Base-by-base conservation (phyloP, 2,329 filamentous ascomycete genomes). In the Endoconidiophora laricicola region DNA sequence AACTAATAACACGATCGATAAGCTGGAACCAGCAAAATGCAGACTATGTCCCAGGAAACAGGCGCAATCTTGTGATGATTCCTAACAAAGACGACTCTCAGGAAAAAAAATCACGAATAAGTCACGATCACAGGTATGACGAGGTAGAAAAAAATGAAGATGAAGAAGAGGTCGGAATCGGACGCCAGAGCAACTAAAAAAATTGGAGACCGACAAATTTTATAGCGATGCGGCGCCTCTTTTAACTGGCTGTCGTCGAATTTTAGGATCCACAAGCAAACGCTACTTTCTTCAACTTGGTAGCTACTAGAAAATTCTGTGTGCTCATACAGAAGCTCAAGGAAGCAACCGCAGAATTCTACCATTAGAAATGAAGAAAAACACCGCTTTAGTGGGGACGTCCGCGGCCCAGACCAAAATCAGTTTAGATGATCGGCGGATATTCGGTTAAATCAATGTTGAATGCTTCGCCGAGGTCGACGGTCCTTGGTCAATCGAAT, bases 1-100 rank as follows among this genome's bases (percentile, higher is more conserved):
- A 57, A 55, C 54, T 59, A 60, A 55, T 58, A 59, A 60, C 58
- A 57, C 59, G 57, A 58, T 57, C 58, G 58, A 60, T 57, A 57
- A 50, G 33, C 12, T 33, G 45, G 37, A 43, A 49, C 46, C 38
- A 43, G 46, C 51, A 53, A 48, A 37, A 16, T 37, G 33, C n/a
- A 41, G 47, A 40, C 39, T 47, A 50, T 48, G 45, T 37, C 33
- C 37, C 36, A 33, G 44, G 26, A 48, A 46, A 43, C 47, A 46
- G 43, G 29, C 43, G 37, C 46, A 29, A 29, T 42, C 42, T 46
- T 52, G 49, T 38, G 24, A 47, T 9, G 23, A 44, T 44, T 48
- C 37, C 46, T 37, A 42, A 42, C 7, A 9, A 33, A 33, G 20
- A 42, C 44, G 38, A 37, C n/a, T 40, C 40, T 46, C 58, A 52